phyloP scores from a whole-genome alignment of 2,329 filamentous ascomycete genomes.

The Diaporthe sp. region DNA sequence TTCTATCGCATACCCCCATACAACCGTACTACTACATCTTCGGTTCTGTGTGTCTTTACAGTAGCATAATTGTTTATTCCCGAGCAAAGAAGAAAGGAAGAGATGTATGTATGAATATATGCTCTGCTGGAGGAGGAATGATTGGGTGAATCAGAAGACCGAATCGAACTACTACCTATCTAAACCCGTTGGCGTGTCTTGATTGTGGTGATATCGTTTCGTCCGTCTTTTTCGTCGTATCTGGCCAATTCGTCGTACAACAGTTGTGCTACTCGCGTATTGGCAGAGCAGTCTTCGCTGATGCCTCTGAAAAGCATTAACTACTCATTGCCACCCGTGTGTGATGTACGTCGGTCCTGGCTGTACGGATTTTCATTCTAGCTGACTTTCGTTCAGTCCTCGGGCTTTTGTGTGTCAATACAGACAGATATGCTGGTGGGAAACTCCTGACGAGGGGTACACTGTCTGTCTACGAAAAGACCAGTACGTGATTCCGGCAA shows the following conservation, averaged over 20 bases:
- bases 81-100: conserved; percentile 5
- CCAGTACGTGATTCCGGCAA: neutral
- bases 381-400: neutral
- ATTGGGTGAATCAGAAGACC: conserved; percentile 26
- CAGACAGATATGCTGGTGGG: neutral
- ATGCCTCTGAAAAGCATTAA: neutral
- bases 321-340: neutral
- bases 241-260: neutral
- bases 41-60: conserved; percentile 29
- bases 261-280: neutral
- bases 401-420: neutral
- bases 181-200: neutral
- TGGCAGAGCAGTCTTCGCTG: neutral
- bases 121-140: conserved; percentile 22
- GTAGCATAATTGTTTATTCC: conserved; percentile 35
- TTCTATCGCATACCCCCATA: conserved; percentile 34
- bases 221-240: neutral
- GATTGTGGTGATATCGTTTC: neutral
- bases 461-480: neutral
- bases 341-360: neutral
- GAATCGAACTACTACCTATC: conserved; percentile 21
- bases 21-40: conserved; percentile 19
- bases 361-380: too few relatives aligned
- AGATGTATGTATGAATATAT: conserved; percentile 34
- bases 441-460: too few relatives aligned